Evolutionary conservation across 2,329 filamentous ascomycete species (phyloP).

Genomic region (Pestalotiopsis sp.): DNA sequence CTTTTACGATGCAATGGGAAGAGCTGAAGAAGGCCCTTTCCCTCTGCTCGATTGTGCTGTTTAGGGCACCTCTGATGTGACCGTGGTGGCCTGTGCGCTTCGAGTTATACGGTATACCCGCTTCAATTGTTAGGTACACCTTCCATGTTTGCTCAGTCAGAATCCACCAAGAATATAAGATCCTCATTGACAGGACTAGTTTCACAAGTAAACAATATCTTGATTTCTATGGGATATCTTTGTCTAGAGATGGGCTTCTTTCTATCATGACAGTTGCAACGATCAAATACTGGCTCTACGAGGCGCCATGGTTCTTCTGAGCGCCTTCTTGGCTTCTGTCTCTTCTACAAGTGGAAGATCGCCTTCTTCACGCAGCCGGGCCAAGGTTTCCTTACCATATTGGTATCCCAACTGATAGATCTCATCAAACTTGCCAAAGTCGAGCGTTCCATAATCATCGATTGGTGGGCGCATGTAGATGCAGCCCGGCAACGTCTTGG

Average conservation of each 20-base stretch:
- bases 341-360: slow-evolving; percentile 71
- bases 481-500: slow-evolving; percentile 88
- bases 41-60: neutral
- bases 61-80: neutral
- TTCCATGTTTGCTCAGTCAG: neutral
- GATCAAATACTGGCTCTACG: slow-evolving; percentile 72
- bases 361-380: slow-evolving; percentile 76
- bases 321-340: slow-evolving; percentile 75
- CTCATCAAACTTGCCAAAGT: slow-evolving; percentile 98
- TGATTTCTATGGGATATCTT: neutral
- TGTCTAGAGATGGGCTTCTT: neutral
- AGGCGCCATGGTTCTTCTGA: slow-evolving; percentile 79
- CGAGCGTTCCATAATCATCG: slow-evolving; percentile 89
- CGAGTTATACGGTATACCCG: neutral
- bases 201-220: neutral
- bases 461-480: slow-evolving; percentile 96
- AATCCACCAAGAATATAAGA: neutral
- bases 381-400: slow-evolving; percentile 81
- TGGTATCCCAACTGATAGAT: slow-evolving; percentile 88
- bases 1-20: neutral
- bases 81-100: neutral
- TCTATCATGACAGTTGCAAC: neutral
- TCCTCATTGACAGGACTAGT: neutral
- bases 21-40: neutral
- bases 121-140: neutral